Base-by-base conservation (phyloP, 257 asterid genomes). In the Solanum bulbocastanum region DNA sequence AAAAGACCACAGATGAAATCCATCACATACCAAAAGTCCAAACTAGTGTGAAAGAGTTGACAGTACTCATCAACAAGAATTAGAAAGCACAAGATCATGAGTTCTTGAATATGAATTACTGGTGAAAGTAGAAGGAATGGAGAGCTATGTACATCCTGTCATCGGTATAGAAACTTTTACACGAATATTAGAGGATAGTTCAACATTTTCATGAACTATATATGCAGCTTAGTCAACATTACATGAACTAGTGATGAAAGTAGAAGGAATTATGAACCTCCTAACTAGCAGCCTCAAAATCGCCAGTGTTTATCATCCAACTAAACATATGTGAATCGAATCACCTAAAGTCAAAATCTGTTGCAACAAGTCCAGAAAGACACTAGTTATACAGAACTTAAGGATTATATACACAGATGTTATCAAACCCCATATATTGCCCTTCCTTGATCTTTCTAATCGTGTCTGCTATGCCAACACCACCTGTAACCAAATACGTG, bases 31-130 rank as follows among this genome's bases (percentile, higher is more conserved):
- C 83, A 6, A 52, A 52, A 52, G n/a, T 52, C 10, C 62, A 74
- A 72, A 93, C 97, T 44, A 87, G 93, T 90, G 88, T 92, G 76
- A 96, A 97, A 93, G 98, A 90, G 2, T 88, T 93, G 89, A 97
- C 98, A 32, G 86, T 93, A 60, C 90, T 93, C 62, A 96, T 94
- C 91, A 93, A 96, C 96, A 94, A 89, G 62, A 88, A 89, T 33
- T 79, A 94, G 86, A 96, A 93, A 92, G 84, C 81, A 83, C 91
- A 90, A 85, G 95, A 91, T 75, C 76, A 89, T 11, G 78, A 36
- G 83, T 36, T 74, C 33, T 0, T 74, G 83, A 73, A 35, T 42
- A 75, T 37, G 83, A 6, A 75, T 75, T 37, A 75, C 83, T 39
- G 33, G 33, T 37, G 56, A 76, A 76, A 40, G 83, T 40, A 40